Evolutionary conservation across 257 asterid species (phyloP), one percentile per base, ranked within the genome.

Genomic region (Euphrasia confusa): DNA sequence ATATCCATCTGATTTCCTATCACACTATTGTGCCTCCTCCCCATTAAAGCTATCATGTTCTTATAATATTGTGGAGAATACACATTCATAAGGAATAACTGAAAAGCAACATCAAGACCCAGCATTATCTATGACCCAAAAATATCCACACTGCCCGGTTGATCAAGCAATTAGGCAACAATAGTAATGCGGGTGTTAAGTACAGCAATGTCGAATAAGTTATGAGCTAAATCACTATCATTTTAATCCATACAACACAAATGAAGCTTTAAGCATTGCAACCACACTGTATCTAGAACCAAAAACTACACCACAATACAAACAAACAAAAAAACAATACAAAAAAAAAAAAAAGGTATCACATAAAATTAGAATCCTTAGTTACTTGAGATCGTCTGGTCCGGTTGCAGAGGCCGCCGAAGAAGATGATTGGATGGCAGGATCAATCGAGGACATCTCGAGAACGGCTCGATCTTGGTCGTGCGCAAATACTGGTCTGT

Each of bases 361-460:
- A 60, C 11, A 7, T 53, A 24, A 70, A 58, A 71, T 42, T 62
- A 30, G 53, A 55, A 37, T 67, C 33, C 35, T 21, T 13, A 61
- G 10, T 68, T 74, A 82, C 89, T 76, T 82, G 72, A 76, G 74
- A 75, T 84, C 75, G 66, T 56, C 60, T 13, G 66, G 72, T 37
- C 39, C 24, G 32, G 65, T 62, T 15, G 61, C 62, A 17, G 83
- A 69, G 64, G 69, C 75, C 28, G 86, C 75, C 33, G 86, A 73
- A 13, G 86, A 79, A 65, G 88, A 75, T 15, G 75, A 74, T 47
- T 44, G 63, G 48, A 64, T 65, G 59, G 60, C 64, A 10, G 85
- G 94, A 71, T 80, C 84, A 65, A 82, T 68, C 10, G 87, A 75
- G 24, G 94, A 75, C 87, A 85, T 85, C 81, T 85, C 89, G 9